A percentile compares a stretch with the other conserved stretches of the same genome.
phyloP scores from a whole-genome alignment of 176 grass and related monocot species.

The Guadua angustifolia region DNA sequence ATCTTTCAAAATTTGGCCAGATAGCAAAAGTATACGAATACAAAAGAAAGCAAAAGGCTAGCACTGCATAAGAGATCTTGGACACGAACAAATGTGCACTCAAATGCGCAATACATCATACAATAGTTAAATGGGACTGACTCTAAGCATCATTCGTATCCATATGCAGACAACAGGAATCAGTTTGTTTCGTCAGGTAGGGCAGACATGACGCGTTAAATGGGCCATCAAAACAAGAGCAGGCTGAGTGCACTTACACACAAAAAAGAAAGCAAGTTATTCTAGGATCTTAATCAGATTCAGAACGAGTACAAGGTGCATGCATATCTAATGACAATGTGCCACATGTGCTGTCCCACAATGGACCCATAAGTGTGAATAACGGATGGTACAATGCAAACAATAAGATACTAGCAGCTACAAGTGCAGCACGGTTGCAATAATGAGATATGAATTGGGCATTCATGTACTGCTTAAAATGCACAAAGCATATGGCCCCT shows the following conservation, averaged over 20 bases:
- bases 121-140: background rate
- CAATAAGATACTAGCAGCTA: background rate
- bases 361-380: background rate
- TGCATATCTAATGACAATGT: background rate
- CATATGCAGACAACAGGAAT: background rate
- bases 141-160: background rate
- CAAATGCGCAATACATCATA: too few species aligned
- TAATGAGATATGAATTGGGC: background rate
- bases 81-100: too few species aligned
- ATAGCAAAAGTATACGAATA: background rate
- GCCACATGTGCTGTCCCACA: background rate
- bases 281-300: background rate
- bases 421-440: background rate
- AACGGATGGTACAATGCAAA: background rate
- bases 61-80: background rate
- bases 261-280: background rate
- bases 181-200: background rate
- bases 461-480: background rate
- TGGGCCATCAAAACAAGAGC: background rate
- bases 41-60: background rate
- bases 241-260: background rate
- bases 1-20: constrained; percentile 2
- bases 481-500: background rate
- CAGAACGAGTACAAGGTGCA: background rate
- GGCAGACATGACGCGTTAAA: background rate